Percentiles rank a stretch among this genome's conserved stretches.
Conservation (phyloP, 2,329 filamentous ascomycete species). For the Aureobasidium melanogenum region DNA sequence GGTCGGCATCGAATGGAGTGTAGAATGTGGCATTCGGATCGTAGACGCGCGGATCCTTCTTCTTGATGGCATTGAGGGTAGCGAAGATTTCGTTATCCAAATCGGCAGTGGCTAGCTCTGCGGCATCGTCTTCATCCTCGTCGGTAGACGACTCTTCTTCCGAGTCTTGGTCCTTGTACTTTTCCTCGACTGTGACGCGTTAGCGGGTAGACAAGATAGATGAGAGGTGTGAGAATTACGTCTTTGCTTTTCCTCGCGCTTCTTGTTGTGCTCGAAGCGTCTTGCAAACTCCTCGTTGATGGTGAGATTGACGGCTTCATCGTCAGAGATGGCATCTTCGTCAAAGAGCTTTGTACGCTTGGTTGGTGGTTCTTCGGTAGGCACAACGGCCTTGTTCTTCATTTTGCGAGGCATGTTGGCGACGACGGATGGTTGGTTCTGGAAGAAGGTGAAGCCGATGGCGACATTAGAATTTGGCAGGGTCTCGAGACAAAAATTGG, state of each 20-base stretch:
- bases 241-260: conserved; percentile 74
- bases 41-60: conserved; percentile 87
- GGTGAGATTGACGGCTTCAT: conserved; percentile 35
- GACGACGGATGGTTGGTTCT: background rate
- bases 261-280: conserved; percentile 94
- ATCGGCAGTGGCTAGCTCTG: conserved; percentile 73
- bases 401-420: conserved; percentile 11
- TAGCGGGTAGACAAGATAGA: conserved; percentile 8
- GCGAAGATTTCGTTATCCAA: conserved; percentile 82
- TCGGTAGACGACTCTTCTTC: conserved; percentile 57
- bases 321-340: conserved; percentile 16
- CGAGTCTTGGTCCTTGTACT: conserved; percentile 52
- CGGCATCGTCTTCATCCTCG: conserved; percentile 85
- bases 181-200: conserved; percentile 65
- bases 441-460: background rate
- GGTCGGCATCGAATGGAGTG: conserved; percentile 50
- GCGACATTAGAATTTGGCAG: conserved; percentile 8
- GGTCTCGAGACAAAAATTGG: background rate
- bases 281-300: conserved; percentile 87
- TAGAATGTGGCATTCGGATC: conserved; percentile 75
- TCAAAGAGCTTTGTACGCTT: conserved; percentile 27
- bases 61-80: conserved; percentile 77
- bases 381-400: conserved; percentile 3
- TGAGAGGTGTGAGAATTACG: conserved; percentile 35
- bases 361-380: conserved; percentile 15